phyloP scores from a whole-genome alignment of 2,329 filamentous ascomycete species.

The Xylaria sp. region DNA sequence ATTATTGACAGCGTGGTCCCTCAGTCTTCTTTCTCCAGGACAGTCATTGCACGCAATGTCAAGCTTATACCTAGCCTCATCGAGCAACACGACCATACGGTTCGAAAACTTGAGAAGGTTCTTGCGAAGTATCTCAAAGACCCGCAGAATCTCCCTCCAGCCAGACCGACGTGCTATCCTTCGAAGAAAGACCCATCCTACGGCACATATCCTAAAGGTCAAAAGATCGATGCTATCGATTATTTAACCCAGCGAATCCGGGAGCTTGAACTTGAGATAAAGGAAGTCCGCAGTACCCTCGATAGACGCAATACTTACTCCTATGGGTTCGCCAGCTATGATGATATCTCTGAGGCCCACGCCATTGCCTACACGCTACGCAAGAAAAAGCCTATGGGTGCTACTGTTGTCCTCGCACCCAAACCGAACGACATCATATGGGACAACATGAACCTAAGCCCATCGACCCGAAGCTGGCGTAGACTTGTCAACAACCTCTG shows the following conservation, averaged over 20 bases:
- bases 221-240: conserved; percentile 93
- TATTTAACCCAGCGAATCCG: conserved; percentile 89
- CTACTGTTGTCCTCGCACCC: conserved; percentile 82
- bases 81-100: conserved; percentile 81
- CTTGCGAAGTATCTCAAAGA: conserved; percentile 92
- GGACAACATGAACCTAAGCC: conserved; percentile 85
- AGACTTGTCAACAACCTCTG: conserved; percentile 84
- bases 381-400: conserved; percentile 82
- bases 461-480: conserved; percentile 75
- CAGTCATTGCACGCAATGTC: conserved; percentile 87
- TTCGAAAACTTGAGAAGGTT: conserved; percentile 83
- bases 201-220: conserved; percentile 67
- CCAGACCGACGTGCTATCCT: conserved; percentile 81
- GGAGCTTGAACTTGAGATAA: conserved; percentile 84
- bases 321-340: conserved; percentile 95
- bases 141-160: conserved; percentile 79
- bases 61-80: conserved; percentile 89
- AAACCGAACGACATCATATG: conserved; percentile 93
- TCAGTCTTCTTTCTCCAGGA: conserved; percentile 62
- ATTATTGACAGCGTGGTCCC: conserved; percentile 85
- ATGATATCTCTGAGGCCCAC: conserved; percentile 88
- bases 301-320: conserved; percentile 89
- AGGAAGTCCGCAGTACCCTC: conserved; percentile 81
- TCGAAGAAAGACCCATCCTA: conserved; percentile 81
- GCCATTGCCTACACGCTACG: conserved; percentile 84